Base-by-base conservation (phyloP, 352 stramenopile genomes). In the Phytophthora meadii region DNA sequence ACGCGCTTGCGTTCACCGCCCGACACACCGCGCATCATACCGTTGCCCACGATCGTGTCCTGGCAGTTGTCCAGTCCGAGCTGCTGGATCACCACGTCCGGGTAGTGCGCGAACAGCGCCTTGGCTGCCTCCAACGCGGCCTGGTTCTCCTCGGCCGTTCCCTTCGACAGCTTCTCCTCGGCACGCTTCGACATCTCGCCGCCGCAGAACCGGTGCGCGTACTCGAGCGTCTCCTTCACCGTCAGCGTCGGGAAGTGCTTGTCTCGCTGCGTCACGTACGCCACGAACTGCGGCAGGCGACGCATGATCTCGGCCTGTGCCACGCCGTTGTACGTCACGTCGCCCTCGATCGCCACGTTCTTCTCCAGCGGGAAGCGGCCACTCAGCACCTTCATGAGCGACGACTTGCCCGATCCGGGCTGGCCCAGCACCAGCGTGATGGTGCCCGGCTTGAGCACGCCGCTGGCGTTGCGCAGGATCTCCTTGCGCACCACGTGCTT, bases 221-320 rank as follows among this genome's bases (percentile, higher is more conserved):
- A 66, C 50, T 72, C 44, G 19, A 72, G 64, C 24, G 64, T 72
- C 52, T 72, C 57, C 39, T 72, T 63, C 3, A 72, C 64, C 3
- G 57, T 67, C 7, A 71, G 55, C 6, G 56, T 67, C 0, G 63
- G 63, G 97, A 97, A 98, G 85, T 50, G 93, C 97, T 74, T 98
- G 74, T 98, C 92, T n/a, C 76, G 68, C 54, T 84, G 77, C 2
- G 58, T 76, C 32, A 84, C 74, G 54, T 86, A 83, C 1, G 74
- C 62, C 40, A 74, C 57, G 34, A 81, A 76, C 62, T 81, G 72
- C 39, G 76, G 68, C 39, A 84, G 50, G 17, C 69, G 68, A 19
- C 68, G 56, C 27, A 52, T 59, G 17, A 87, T 42, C 10, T 70
- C 61, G 14, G 25, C 37, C 50, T 76, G 71, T 15, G 53, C 24